Conservation (phyloP, 2,329 filamentous ascomycete species). For the Cladophialophora psammophila region DNA sequence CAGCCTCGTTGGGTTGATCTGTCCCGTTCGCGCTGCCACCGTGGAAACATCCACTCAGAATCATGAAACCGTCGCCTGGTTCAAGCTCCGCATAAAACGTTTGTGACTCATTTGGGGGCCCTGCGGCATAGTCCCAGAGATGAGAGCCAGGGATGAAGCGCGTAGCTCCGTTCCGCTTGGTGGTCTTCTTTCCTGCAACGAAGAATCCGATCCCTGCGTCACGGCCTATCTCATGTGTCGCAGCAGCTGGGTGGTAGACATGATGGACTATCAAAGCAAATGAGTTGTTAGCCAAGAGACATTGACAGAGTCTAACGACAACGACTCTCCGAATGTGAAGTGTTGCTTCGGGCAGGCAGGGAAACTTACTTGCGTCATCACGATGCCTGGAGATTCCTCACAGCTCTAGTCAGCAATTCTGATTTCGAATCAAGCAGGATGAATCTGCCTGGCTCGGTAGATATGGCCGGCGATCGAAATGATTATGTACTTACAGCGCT, state of each 20-base stretch:
- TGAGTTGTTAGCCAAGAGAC: not conserved
- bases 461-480: not conserved
- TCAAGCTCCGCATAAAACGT: conserved; percentile 44
- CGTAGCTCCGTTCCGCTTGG: conserved; percentile 44
- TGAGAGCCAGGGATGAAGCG: conserved; percentile 45
- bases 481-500: conserved; percentile 33
- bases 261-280: conserved; percentile 33
- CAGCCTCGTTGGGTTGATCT: conserved; percentile 23
- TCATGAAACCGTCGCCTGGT: conserved; percentile 49
- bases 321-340: conserved; percentile 4
- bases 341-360: not conserved
- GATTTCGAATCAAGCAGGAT: not conserved
- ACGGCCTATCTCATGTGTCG: conserved; percentile 36
- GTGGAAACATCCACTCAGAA: conserved; percentile 48
- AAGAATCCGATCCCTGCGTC: conserved; percentile 43
- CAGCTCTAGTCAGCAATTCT: not conserved
- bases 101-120: conserved; percentile 29
- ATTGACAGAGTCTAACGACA: not conserved
- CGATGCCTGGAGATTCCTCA: conserved; percentile 22
- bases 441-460: not conserved
- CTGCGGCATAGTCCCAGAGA: conserved; percentile 39
- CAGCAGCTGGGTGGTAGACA: conserved; percentile 28
- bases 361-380: conserved; percentile 35
- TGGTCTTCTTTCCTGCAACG: conserved; percentile 41
- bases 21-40: conserved; percentile 43